These are phyloP conservation scores for Didymella pomorum DNA, from an alignment of 2,329 filamentous ascomycete genomes.

Conservation along the genomic window DNA sequence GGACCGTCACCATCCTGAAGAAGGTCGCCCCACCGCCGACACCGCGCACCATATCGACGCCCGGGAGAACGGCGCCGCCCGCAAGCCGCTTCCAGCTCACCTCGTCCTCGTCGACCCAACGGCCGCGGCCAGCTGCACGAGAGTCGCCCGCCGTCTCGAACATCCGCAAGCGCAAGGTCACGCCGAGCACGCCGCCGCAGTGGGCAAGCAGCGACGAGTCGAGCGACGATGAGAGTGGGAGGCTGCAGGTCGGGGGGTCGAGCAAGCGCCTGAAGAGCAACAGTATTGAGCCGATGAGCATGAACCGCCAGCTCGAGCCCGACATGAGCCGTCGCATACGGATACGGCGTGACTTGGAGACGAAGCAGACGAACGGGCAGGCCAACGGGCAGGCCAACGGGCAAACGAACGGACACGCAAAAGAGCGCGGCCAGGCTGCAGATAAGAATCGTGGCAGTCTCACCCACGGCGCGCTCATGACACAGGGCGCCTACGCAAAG, in stretches of 20 bases:
- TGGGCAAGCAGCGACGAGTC: constrained; percentile 45
- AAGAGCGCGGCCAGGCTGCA: constrained; percentile 17
- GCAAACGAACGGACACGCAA: constrained; percentile 17
- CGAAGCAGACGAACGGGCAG: background rate
- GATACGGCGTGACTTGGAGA: constrained; percentile 28
- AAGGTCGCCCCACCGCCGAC: constrained; percentile 25
- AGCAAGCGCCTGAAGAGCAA: constrained; percentile 49
- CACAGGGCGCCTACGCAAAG: constrained; percentile 48
- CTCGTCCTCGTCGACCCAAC: constrained; percentile 23
- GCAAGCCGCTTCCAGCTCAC: constrained; percentile 41
- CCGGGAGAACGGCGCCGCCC: constrained; percentile 29
- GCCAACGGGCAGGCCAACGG: constrained; percentile 14
- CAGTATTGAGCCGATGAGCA: constrained; percentile 47
- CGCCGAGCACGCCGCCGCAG: constrained; percentile 46
- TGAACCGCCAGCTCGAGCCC: constrained; percentile 49
- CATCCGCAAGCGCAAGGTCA: constrained; percentile 46
- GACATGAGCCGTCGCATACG: constrained; percentile 47
- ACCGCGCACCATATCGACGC: constrained; percentile 9
- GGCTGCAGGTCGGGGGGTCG: constrained; percentile 34
- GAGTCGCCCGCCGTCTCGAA: constrained; percentile 40
- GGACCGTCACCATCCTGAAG: constrained; percentile 44
- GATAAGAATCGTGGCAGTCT: constrained; percentile 28
- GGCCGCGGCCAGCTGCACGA: constrained; percentile 26
- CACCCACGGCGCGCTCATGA: constrained; percentile 54
- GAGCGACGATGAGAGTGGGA: constrained; percentile 40